Conservation (phyloP, 2,329 filamentous ascomycete genomes). For the Emydomyces testavorans region DNA sequence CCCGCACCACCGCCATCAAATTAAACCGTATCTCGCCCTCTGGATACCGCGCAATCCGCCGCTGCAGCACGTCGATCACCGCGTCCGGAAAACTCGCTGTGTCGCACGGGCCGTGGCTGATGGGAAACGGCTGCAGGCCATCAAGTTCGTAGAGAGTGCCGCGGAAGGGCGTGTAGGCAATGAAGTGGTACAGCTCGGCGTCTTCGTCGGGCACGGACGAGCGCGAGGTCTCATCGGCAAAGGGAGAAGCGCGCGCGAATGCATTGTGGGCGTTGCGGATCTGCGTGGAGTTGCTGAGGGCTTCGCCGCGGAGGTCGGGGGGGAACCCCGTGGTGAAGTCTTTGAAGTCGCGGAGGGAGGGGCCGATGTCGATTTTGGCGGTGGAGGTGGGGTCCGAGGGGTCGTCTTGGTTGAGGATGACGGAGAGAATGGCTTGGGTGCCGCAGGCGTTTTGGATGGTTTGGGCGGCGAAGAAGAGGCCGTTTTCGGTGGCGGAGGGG, state of each 20-base stretch:
- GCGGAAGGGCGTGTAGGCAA: constrained; percentile 77
- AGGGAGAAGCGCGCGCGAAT: constrained; percentile 78
- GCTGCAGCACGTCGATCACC: constrained; percentile 77
- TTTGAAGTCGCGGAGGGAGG: constrained; percentile 62
- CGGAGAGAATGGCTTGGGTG: constrained; percentile 84
- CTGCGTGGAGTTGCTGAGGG: constrained; percentile 57
- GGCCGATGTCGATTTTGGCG: constrained; percentile 54
- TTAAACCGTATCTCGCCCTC: constrained; percentile 88
- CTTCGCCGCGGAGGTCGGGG: constrained; percentile 59
- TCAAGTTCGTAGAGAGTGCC: constrained; percentile 85
- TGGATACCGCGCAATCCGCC: constrained; percentile 74
- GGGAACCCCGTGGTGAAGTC: constrained; percentile 81
- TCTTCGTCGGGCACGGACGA: constrained; percentile 58
- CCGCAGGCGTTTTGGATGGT: constrained; percentile 98
- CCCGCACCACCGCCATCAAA: constrained; percentile 79
- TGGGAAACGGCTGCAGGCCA: constrained; percentile 83
- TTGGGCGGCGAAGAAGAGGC: constrained; percentile 86
- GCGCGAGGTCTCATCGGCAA: constrained; percentile 78
- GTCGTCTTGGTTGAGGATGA: constrained; percentile 68
- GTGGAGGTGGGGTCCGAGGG: constrained; percentile 15
- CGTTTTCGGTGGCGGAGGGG: constrained; percentile 52
- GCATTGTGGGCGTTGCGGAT: constrained; percentile 78
- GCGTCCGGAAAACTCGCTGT: constrained; percentile 61
- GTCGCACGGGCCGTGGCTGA: constrained; percentile 68
- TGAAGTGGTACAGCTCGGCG: constrained; percentile 85